Evolutionary conservation across 495 filamentous ascomycete species (phyloP).

Genomic region (Neurospora terricola): DNA sequence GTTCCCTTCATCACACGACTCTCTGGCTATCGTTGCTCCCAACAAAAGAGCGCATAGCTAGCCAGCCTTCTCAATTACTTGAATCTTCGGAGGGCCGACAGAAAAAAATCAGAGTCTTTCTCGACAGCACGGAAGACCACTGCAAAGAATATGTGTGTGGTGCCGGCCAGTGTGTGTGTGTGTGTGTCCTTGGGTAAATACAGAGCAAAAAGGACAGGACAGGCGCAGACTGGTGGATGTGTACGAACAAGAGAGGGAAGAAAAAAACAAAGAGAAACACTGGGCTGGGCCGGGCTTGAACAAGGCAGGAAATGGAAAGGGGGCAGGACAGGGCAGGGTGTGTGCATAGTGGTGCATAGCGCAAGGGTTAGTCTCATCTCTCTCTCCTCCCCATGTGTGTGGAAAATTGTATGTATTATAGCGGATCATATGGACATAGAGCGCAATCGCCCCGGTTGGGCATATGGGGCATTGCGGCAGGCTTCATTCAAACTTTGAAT

Average conservation of each 20-base stretch:
- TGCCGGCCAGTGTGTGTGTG: background rate
- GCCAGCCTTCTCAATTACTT: slow-evolving; percentile 4
- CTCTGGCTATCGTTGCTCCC: background rate
- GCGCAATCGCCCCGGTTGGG: slow-evolving; percentile 11
- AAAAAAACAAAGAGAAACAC: background rate
- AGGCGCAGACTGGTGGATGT: slow-evolving; percentile 5
- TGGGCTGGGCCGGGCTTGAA: background rate
- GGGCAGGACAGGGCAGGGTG: background rate
- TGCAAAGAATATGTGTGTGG: background rate
- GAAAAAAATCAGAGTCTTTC: background rate
- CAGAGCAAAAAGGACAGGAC: background rate
- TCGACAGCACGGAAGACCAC: background rate
- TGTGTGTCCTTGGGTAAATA: slow-evolving; percentile 2
- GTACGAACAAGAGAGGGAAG: slow-evolving; percentile 18
- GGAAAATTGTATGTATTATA: slow-evolving; percentile 23
- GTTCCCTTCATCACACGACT: background rate
- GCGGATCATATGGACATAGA: slow-evolving; percentile 19
- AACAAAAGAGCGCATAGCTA: background rate
- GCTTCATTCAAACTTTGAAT: background rate
- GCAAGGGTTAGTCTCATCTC: slow-evolving; percentile 10
- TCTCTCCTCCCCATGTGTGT: slow-evolving; percentile 22
- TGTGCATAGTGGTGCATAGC: slow-evolving; percentile 17
- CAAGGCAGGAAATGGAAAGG: background rate
- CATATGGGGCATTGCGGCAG: background rate
- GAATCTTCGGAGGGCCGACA: slow-evolving; percentile 15